Percentiles rank a stretch among this genome's conserved stretches.
Conservation (phyloP, 179 eudicot genomes). For the Corrigiola litoralis region DNA sequence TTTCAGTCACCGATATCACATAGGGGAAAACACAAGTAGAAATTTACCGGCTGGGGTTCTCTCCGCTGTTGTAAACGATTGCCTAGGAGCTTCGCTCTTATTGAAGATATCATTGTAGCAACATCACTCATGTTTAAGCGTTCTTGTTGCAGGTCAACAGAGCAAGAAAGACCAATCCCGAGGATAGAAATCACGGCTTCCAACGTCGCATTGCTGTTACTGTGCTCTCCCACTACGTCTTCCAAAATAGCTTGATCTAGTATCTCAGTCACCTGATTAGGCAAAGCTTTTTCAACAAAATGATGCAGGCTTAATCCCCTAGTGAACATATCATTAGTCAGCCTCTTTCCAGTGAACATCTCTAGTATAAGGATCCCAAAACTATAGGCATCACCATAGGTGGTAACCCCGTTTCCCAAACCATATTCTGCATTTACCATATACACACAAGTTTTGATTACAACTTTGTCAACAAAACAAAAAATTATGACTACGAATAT, state of each 20-base stretch:
- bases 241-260: background rate
- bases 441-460: no score
- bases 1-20: no score
- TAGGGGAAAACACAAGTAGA: background rate
- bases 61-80: background rate
- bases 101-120: background rate
- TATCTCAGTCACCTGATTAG: background rate
- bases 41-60: background rate
- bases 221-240: background rate
- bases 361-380: constrained; percentile 10
- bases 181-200: background rate
- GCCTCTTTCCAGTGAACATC: constrained; percentile 13
- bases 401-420: background rate
- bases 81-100: background rate
- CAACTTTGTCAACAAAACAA: no score
- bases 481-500: no score
- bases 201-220: background rate
- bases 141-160: background rate
- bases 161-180: background rate
- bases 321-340: constrained; percentile 2
- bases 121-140: background rate
- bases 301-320: background rate
- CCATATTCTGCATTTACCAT: background rate
- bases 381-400: background rate
- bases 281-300: background rate